Percentiles rank a stretch among this genome's conserved stretches.
phyloP scores from a whole-genome alignment of 1,284 basidiomycete genomes.

The Singerocomus rubriflavus region DNA sequence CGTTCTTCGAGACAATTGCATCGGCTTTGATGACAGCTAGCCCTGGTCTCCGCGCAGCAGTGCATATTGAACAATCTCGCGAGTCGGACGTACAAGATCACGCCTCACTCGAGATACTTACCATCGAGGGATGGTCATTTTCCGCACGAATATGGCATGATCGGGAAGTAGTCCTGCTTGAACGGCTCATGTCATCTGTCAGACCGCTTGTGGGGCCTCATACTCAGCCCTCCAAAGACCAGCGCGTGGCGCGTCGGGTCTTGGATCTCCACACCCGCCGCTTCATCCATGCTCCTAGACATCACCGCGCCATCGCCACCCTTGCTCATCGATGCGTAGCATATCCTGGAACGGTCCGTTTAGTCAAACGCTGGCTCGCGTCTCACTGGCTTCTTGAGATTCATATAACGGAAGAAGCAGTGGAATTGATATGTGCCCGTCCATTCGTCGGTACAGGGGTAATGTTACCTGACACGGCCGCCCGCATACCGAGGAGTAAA shows the following conservation, averaged over 20 bases:
- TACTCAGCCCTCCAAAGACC: conserved; percentile 20
- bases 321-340: conserved; percentile 80
- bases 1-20: conserved; percentile 82
- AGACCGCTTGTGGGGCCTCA: conserved; percentile 19
- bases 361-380: conserved; percentile 92
- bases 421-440: conserved; percentile 81
- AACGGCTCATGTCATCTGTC: conserved; percentile 56
- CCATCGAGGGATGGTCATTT: conserved; percentile 87
- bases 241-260: conserved; percentile 53
- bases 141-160: conserved; percentile 84
- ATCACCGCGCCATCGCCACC: conserved; percentile 82
- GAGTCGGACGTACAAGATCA: conserved; percentile 68
- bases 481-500: conserved; percentile 57
- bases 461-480: conserved; percentile 16
- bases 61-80: conserved; percentile 52
- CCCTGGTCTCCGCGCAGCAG: conserved; percentile 52
- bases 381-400: conserved; percentile 80
- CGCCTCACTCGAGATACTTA: conserved; percentile 74
- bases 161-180: conserved; percentile 78
- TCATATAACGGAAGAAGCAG: conserved; percentile 72
- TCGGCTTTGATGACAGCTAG: conserved; percentile 54
- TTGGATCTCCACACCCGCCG: conserved; percentile 59
- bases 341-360: conserved; percentile 80
- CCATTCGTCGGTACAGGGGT: conserved; percentile 46
- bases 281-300: conserved; percentile 78